Conservation (phyloP, 2,329 filamentous ascomycete genomes). For the Alternaria rosae region DNA sequence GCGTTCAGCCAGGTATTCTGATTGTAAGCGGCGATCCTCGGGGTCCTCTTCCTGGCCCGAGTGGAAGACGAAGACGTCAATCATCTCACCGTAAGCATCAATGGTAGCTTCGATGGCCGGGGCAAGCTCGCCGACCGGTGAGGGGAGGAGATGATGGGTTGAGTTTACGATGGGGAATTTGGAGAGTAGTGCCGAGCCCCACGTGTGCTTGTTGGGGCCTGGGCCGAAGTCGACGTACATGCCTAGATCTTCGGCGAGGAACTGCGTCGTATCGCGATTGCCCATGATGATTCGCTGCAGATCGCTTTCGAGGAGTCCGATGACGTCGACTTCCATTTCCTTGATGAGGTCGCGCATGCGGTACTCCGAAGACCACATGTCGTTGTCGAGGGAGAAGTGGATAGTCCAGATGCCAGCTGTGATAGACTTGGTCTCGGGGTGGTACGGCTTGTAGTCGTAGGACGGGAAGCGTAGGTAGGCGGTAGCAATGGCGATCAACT, state of each 20-base stretch:
- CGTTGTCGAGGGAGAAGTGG: constrained; percentile 96
- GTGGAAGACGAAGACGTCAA: constrained; percentile 98
- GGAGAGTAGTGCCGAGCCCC: constrained; percentile 90
- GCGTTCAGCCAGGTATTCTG: constrained; percentile 81
- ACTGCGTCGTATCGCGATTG: constrained; percentile 95
- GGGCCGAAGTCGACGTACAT: constrained; percentile 99
- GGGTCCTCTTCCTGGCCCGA: constrained; percentile 97
- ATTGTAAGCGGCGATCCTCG: constrained; percentile 87
- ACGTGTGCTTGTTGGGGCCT: constrained; percentile 98
- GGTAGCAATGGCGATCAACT: constrained; percentile 79
- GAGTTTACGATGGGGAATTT: constrained; percentile 98
- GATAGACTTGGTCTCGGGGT: constrained; percentile 83
- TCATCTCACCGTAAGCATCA: constrained; percentile 85
- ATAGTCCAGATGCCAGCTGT: constrained; percentile 99
- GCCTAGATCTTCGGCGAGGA: constrained; percentile 91
- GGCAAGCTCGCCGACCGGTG: constrained; percentile 91
- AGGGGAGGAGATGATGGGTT: constrained; percentile 92
- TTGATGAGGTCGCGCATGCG: constrained; percentile 91
- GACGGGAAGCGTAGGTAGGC: constrained; percentile 92
- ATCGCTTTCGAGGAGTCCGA: constrained; percentile 93
- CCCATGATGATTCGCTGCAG: constrained; percentile 99
- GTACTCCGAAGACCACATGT: constrained; percentile 97
- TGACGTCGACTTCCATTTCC: constrained; percentile 95
- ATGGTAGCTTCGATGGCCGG: constrained; percentile 97
- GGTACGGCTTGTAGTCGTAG: constrained; percentile 90